Percentiles rank a stretch among this genome's conserved stretches.
phyloP scores from a whole-genome alignment of 345 rosid genomes.

The Linum usitatissimum region DNA sequence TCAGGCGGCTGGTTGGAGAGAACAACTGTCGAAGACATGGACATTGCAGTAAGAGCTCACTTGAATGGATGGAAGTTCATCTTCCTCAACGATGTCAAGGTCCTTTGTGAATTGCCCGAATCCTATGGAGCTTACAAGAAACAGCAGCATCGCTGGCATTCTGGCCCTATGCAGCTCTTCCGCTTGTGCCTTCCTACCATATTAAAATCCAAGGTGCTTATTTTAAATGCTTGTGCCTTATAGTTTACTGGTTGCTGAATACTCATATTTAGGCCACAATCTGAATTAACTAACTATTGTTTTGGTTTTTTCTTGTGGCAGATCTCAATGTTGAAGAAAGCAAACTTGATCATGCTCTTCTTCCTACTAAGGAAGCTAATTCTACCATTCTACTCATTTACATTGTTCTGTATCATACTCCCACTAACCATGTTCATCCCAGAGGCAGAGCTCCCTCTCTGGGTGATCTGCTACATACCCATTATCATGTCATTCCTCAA shows the following conservation, averaged over 20 bases:
- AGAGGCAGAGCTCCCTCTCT: constrained; percentile 2
- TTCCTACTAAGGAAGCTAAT: constrained; percentile 2
- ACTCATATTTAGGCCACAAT: not conserved
- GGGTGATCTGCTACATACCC: constrained; percentile 5
- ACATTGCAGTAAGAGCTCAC: constrained; percentile 5
- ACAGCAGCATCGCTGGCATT: constrained; percentile 6
- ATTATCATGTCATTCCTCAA: constrained; percentile 4
- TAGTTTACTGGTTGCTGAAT: not conserved
- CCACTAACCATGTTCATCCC: constrained; percentile 5
- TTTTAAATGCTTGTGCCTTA: not conserved
- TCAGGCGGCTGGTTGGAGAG: constrained; percentile 5
- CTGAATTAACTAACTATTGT: not conserved
- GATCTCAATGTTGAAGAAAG: constrained; percentile 3
- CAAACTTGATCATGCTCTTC: constrained; percentile 3
- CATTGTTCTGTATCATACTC: not conserved
- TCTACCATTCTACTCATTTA: constrained; percentile 2
- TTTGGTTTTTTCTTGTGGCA: not conserved
- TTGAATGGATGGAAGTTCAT: constrained; percentile 4
- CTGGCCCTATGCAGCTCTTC: constrained; percentile 7
- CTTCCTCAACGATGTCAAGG: constrained; percentile 3
- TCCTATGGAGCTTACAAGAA: constrained; percentile 4
- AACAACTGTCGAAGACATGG: constrained; percentile 3
- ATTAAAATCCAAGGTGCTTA: not conserved
- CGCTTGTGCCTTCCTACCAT: constrained; percentile 3
- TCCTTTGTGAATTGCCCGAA: constrained; percentile 2